phyloP scores from a whole-genome alignment of 2,329 filamentous ascomycete species.

The Ophiostoma populinum region DNA sequence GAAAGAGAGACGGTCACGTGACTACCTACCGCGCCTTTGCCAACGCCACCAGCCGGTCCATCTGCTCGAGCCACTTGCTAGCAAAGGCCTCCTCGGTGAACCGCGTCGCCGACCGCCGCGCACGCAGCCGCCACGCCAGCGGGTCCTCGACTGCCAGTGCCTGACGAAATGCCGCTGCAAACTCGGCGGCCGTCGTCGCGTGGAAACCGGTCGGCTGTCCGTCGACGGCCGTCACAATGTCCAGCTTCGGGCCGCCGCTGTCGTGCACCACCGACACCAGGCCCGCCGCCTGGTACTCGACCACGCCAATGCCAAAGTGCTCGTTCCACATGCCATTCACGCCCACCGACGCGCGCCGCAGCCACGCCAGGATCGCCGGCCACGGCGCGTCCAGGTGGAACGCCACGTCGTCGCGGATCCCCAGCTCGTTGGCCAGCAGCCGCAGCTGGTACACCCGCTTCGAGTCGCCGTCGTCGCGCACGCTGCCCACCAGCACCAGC shows the following conservation, averaged over 20 bases:
- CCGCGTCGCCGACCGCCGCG: slow-evolving; percentile 58
- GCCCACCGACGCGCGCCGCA: slow-evolving; percentile 62
- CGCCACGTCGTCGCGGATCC: slow-evolving; percentile 66
- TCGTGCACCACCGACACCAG: slow-evolving; percentile 86
- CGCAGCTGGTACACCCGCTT: slow-evolving; percentile 78
- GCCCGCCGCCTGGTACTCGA: slow-evolving; percentile 93
- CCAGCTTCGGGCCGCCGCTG: slow-evolving; percentile 79
- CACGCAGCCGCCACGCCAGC: slow-evolving; percentile 56
- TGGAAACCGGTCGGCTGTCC: slow-evolving; percentile 79
- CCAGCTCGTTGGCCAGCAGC: slow-evolving; percentile 69
- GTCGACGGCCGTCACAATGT: slow-evolving; percentile 74
- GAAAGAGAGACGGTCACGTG: not conserved
- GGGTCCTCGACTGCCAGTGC: slow-evolving; percentile 59
- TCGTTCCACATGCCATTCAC: slow-evolving; percentile 99
- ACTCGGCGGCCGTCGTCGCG: slow-evolving; percentile 61
- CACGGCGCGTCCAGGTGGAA: slow-evolving; percentile 86
- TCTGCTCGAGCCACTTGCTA: slow-evolving; percentile 57
- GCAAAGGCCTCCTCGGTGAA: slow-evolving; percentile 84
- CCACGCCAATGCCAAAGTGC: slow-evolving; percentile 95
- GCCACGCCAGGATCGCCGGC: slow-evolving; percentile 68
- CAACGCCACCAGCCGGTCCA: slow-evolving; percentile 47
- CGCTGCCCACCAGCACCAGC: slow-evolving; percentile 76
- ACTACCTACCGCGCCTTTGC: not conserved
- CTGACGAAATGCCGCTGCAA: slow-evolving; percentile 62
- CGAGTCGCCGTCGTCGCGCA: slow-evolving; percentile 67